These are phyloP conservation scores for Corrigiola litoralis DNA, from an alignment of 179 eudicot species.

Conservation along the genomic window DNA sequence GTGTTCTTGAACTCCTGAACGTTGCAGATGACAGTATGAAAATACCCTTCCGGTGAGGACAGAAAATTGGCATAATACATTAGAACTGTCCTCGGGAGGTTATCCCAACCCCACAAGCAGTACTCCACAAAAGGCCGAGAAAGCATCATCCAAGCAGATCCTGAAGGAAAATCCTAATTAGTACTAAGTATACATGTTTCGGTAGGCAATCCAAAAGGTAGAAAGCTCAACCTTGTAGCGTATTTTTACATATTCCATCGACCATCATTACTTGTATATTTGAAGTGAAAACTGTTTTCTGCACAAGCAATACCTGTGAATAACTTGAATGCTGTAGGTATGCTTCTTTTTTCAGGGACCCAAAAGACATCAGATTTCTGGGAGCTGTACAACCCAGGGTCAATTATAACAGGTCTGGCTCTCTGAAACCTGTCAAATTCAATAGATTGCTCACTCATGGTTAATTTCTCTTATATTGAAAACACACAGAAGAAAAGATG, in stretches of 20 bases:
- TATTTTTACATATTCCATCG: neutral
- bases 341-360: constrained; percentile 46
- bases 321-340: constrained; percentile 69
- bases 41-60: constrained; percentile 74
- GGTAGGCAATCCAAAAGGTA: no score
- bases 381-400: constrained; percentile 59
- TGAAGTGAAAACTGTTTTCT: no score
- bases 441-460: constrained; percentile 3
- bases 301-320: constrained; percentile 55
- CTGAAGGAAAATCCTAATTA: constrained; percentile 17
- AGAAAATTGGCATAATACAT: constrained; percentile 74
- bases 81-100: constrained; percentile 52
- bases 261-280: neutral
- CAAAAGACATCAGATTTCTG: constrained; percentile 59
- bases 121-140: constrained; percentile 62
- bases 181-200: neutral
- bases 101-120: constrained; percentile 73
- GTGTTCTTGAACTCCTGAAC: constrained; percentile 55
- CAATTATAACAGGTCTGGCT: constrained; percentile 71
- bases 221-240: neutral
- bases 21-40: constrained; percentile 70
- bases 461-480: neutral
- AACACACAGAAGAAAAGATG: constrained; percentile 12
- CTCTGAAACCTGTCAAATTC: constrained; percentile 48
- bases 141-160: constrained; percentile 83